Conservation (phyloP, 805 yeast species). For the Starmerella powellii region DNA sequence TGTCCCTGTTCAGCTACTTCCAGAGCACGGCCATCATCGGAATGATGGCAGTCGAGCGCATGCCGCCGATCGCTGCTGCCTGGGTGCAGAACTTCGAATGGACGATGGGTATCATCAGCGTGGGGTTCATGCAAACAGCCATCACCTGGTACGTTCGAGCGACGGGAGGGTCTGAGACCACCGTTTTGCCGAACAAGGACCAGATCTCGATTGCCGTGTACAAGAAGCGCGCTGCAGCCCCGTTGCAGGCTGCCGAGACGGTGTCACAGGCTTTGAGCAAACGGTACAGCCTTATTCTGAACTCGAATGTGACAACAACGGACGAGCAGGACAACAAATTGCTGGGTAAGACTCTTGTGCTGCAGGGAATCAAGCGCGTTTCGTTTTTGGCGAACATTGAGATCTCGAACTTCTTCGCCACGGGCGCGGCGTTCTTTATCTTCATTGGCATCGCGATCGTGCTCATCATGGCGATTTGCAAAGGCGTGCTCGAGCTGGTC, state of each 20-base stretch:
- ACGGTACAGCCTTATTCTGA: slow-evolving; percentile 2
- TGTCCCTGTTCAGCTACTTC: slow-evolving; percentile 84
- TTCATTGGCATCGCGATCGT: slow-evolving; percentile 55
- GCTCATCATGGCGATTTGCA: slow-evolving; percentile 45
- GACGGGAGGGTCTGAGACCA: slow-evolving; percentile 82
- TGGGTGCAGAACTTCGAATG: slow-evolving; percentile 96
- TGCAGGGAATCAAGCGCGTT: slow-evolving; percentile 88
- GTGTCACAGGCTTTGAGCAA: neutral
- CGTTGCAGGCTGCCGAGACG: no score
- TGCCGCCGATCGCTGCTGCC: slow-evolving; percentile 95
- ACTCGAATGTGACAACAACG: slow-evolving; percentile 23
- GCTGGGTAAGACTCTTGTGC: slow-evolving; percentile 57
- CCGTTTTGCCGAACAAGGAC: slow-evolving; percentile 51
- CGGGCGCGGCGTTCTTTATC: slow-evolving; percentile 72
- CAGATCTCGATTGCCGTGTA: slow-evolving; percentile 77
- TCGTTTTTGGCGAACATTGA: slow-evolving; percentile 76
- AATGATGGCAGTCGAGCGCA: slow-evolving; percentile 86
- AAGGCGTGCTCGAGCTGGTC: slow-evolving; percentile 58
- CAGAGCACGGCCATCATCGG: slow-evolving; percentile 84
- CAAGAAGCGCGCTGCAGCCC: slow-evolving; percentile 26
- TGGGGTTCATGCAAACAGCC: slow-evolving; percentile 54
- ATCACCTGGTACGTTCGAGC: slow-evolving; percentile 31
- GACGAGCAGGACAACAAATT: slow-evolving; percentile 48
- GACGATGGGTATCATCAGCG: slow-evolving; percentile 84
- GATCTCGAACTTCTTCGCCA: slow-evolving; percentile 71